Conservation (phyloP, 129 eudicot genomes). For the Chrysanthemum makinoi region DNA sequence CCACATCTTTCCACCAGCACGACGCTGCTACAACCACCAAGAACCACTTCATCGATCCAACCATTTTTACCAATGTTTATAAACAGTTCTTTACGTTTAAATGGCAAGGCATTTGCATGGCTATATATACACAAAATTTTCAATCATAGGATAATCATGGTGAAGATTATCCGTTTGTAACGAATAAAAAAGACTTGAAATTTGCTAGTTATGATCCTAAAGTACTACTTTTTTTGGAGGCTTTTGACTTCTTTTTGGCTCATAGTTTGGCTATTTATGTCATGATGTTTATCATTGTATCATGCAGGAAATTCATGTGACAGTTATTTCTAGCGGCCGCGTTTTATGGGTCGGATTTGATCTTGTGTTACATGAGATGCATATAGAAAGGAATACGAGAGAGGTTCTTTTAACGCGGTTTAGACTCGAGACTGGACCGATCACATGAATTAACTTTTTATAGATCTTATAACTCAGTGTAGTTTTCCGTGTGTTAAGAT, state of each 20-base stretch:
- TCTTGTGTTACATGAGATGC: conserved; percentile 11
- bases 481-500: not conserved
- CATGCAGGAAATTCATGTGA: conserved; percentile 26
- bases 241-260: conserved; percentile 17
- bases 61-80: conserved; percentile 3
- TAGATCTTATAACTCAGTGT: not conserved
- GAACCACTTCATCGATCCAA: conserved; percentile 26
- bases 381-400: not conserved
- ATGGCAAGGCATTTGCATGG: conserved; percentile 13
- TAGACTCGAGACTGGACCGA: not conserved
- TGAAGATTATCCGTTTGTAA: conserved; percentile 17
- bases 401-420: not conserved
- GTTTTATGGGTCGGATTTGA: not conserved
- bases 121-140: conserved; percentile 24
- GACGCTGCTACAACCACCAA: conserved; percentile 17
- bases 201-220: conserved; percentile 6
- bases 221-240: conserved; percentile 15
- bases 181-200: conserved; percentile 10
- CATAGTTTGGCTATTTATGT: conserved; percentile 16
- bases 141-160: conserved; percentile 8
- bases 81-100: not conserved
- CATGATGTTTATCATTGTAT: conserved; percentile 14
- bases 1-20: conserved; percentile 21
- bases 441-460: not conserved
- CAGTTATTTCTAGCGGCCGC: not conserved